Conservation (phyloP, 345 rosid genomes). For the Anacardium occidentale region DNA sequence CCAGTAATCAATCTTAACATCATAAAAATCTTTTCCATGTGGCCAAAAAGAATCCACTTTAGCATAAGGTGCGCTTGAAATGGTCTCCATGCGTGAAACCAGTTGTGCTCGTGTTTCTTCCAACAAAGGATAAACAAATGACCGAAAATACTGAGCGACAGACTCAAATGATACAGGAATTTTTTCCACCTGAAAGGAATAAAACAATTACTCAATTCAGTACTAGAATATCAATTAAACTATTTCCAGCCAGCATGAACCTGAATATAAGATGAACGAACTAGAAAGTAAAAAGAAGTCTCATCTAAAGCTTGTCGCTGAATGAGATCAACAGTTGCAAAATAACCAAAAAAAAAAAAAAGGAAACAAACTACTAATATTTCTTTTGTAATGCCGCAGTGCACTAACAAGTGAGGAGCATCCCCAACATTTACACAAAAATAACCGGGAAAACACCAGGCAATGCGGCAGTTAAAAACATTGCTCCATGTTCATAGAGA, state of each 20-base stretch:
- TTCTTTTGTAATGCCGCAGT: too few relatives aligned
- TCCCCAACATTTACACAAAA: too few relatives aligned
- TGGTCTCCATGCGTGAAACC: constrained; percentile 28
- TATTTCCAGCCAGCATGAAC: not conserved
- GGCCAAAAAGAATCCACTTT: not conserved
- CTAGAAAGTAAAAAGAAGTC: not conserved
- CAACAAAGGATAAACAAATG: constrained; percentile 19
- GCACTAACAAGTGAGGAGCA: too few relatives aligned
- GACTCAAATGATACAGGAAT: constrained; percentile 38
- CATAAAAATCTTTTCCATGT: not conserved
- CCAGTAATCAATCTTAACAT: not conserved
- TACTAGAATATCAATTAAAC: not conserved
- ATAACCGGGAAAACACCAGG: too few relatives aligned
- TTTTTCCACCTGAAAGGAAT: not conserved
- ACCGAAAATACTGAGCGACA: constrained; percentile 23
- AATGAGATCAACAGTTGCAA: too few relatives aligned
- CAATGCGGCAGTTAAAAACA: too few relatives aligned
- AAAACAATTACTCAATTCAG: not conserved
- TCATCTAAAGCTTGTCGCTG: too few relatives aligned
- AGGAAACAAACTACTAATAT: too few relatives aligned
- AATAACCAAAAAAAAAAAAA: too few relatives aligned
- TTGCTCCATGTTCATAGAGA: too few relatives aligned
- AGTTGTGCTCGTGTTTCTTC: constrained; percentile 31
- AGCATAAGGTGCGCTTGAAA: constrained; percentile 16
- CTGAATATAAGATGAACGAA: not conserved